Percentiles rank a stretch among this genome's conserved stretches.
Evolutionary conservation across 352 stramenopile genomes (phyloP).

Genomic region (Phytophthora pinifolia): DNA sequence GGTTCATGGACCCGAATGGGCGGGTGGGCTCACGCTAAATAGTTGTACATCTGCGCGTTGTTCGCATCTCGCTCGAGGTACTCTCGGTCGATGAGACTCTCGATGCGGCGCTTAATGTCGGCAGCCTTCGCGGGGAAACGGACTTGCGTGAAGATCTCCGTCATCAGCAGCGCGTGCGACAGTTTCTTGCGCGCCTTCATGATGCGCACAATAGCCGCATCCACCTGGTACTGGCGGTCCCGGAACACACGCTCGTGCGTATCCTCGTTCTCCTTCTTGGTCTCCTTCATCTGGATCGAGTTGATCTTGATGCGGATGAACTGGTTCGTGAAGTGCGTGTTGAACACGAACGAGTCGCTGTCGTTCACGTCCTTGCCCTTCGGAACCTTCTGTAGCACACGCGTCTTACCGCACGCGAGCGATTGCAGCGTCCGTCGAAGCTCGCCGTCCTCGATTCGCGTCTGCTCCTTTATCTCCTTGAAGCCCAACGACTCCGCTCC

Average conservation of each 20-base stretch:
- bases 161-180: conserved; percentile 94
- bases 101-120: conserved; percentile 89
- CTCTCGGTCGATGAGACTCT: conserved; percentile 89
- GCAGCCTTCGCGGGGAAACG: conserved; percentile 81
- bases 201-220: conserved; percentile 97
- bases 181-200: conserved; percentile 99
- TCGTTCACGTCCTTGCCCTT: conserved; percentile 89
- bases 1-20: conserved; percentile 6
- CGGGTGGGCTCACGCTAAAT: conserved; percentile 57
- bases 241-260: conserved; percentile 94
- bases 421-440: conserved; percentile 89
- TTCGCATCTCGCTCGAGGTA: conserved; percentile 85
- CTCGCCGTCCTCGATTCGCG: conserved; percentile 89
- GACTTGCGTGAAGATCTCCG: conserved; percentile 96
- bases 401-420: conserved; percentile 88
- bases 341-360: conserved; percentile 87
- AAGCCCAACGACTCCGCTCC: conserved; percentile 62
- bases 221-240: conserved; percentile 93
- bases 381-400: conserved; percentile 86
- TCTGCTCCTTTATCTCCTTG: conserved; percentile 87
- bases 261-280: conserved; percentile 92
- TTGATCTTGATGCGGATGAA: conserved; percentile 94
- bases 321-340: conserved; percentile 84
- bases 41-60: conserved; percentile 88
- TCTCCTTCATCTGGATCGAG: conserved; percentile 95